These are phyloP conservation scores for Camelina laxa DNA, from an alignment of 345 rosid species.

Conservation along the genomic window DNA sequence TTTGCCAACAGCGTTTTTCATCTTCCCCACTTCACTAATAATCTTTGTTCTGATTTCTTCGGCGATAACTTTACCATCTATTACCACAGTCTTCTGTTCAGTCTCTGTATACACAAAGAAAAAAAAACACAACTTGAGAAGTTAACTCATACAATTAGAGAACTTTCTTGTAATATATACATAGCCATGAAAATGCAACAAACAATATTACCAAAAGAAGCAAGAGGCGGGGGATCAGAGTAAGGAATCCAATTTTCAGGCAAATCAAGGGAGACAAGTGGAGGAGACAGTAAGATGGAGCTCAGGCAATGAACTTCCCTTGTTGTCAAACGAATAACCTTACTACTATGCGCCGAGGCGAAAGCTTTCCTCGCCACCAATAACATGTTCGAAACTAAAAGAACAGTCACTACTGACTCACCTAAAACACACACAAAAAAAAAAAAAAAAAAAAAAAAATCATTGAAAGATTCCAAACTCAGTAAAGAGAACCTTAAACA, in stretches of 20 bases:
- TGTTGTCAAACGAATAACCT: constrained; percentile 30
- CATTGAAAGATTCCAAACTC: constrained; percentile 13
- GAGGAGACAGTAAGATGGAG: constrained; percentile 69
- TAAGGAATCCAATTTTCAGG: constrained; percentile 66
- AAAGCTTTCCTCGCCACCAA: constrained; percentile 43
- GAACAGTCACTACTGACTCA: constrained; percentile 30
- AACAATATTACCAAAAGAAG: constrained; percentile 41
- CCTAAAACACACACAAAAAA: neutral
- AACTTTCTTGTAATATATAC: neutral
- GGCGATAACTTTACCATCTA: constrained; percentile 80
- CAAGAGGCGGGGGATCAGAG: constrained; percentile 33
- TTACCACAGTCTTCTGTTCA: constrained; percentile 53
- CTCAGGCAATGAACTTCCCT: constrained; percentile 43
- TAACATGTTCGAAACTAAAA: constrained; percentile 32
- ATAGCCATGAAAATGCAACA: constrained; percentile 7
- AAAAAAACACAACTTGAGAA: neutral
- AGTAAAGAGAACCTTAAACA: constrained; percentile 18
- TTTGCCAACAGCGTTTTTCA: constrained; percentile 67
- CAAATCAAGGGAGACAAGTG: constrained; percentile 75
- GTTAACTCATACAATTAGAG: constrained; percentile 5
- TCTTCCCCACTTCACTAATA: constrained; percentile 64
- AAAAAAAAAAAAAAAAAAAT: neutral
- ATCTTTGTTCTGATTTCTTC: constrained; percentile 72
- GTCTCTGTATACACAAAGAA: no score
- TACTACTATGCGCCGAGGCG: constrained; percentile 26